A percentile compares a stretch with the other conserved stretches of the same genome.
These are phyloP conservation scores for Cystoderma amianthinum DNA, from an alignment of 768 basidiomycete genomes.

Conservation along the genomic window DNA sequence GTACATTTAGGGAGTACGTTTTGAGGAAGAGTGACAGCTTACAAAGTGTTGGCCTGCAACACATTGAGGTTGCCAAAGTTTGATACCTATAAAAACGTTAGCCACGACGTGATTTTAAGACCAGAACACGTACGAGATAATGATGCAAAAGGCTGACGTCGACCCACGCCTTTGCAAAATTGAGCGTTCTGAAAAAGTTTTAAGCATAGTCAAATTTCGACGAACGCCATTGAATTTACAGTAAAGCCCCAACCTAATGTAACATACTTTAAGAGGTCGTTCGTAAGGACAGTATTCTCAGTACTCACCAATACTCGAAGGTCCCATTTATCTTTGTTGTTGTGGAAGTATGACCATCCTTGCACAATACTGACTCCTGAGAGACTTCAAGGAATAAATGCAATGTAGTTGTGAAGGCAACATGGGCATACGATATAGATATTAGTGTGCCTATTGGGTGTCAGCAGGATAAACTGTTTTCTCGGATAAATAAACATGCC, in stretches of 20 bases:
- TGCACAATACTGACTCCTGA: neutral
- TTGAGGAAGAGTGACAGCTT: neutral
- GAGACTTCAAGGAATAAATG: too few species aligned
- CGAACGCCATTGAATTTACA: neutral
- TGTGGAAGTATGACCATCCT: neutral
- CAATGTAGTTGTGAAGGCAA: neutral
- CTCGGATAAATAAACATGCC: neutral
- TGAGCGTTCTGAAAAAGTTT: neutral
- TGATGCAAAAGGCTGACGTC: neutral
- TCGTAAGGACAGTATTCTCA: neutral
- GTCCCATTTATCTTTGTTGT: conserved; percentile 1
- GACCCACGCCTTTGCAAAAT: neutral
- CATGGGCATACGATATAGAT: neutral
- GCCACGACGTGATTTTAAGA: neutral
- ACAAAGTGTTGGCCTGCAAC: neutral
- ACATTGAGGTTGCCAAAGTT: neutral
- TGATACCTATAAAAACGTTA: neutral
- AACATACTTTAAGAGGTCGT: neutral
- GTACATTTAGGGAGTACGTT: neutral
- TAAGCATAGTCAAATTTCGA: neutral
- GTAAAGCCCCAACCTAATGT: neutral
- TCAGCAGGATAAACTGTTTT: neutral
- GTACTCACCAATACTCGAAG: neutral
- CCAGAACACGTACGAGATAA: conserved; percentile 1
- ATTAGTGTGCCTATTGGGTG: neutral